Evolutionary conservation across 2,329 filamentous ascomycete species (phyloP).

Genomic region (Scopulariopsis brevicaulis): DNA sequence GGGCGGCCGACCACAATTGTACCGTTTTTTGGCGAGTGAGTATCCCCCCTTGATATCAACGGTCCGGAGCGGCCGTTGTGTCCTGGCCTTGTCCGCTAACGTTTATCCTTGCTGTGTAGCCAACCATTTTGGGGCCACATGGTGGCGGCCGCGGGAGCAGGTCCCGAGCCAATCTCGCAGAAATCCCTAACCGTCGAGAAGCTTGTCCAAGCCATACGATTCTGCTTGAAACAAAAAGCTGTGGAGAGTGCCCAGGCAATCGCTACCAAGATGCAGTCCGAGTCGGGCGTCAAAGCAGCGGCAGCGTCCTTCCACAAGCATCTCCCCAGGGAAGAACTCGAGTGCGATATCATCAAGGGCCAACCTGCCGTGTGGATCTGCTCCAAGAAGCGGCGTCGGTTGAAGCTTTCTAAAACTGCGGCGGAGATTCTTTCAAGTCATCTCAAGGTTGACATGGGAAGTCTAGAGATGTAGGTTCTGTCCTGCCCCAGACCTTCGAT

Average conservation of each 20-base stretch:
- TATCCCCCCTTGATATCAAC: too few relatives aligned
- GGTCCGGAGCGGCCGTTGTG: too few relatives aligned
- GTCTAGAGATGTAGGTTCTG: too few relatives aligned
- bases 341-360: too few relatives aligned
- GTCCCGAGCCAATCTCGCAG: constrained; percentile 58
- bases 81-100: too few relatives aligned
- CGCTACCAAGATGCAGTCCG: constrained; percentile 53
- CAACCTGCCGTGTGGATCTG: too few relatives aligned
- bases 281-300: constrained; percentile 52
- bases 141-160: constrained; percentile 60
- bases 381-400: too few relatives aligned
- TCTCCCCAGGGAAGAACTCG: constrained; percentile 20
- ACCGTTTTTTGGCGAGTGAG: constrained; percentile 67
- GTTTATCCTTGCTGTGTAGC: not conserved
- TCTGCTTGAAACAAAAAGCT: constrained; percentile 48
- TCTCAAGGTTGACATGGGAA: too few relatives aligned
- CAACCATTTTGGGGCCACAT: constrained; percentile 78
- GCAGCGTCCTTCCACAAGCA: constrained; percentile 61
- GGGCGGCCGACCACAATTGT: constrained; percentile 75
- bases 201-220: constrained; percentile 51
- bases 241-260: constrained; percentile 43
- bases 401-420: too few relatives aligned
- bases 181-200: constrained; percentile 55
- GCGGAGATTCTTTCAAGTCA: too few relatives aligned
- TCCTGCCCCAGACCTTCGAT: too few relatives aligned